These are phyloP conservation scores for Cinnamomum micranthum DNA, from an alignment of 164 flowering plant genomes.

Conservation along the genomic window DNA sequence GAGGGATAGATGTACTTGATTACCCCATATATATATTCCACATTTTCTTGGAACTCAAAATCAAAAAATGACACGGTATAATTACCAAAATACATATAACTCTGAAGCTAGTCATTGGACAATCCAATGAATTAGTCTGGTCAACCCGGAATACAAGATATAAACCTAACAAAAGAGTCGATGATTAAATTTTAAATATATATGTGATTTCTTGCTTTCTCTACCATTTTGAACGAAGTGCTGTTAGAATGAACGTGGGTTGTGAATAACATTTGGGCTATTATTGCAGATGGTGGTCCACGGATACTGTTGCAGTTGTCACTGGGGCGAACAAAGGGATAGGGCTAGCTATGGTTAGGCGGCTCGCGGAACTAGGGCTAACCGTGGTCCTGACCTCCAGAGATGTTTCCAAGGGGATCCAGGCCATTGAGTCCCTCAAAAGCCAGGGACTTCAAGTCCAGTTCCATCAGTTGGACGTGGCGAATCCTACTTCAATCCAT, in stretches of 20 bases:
- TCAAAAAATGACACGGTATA: too few relatives aligned
- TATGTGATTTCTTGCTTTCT: too few relatives aligned
- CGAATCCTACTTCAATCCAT: slow-evolving; percentile 46
- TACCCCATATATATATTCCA: too few relatives aligned
- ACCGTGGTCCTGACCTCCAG: slow-evolving; percentile 72
- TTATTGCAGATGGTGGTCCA: slow-evolving; percentile 68
- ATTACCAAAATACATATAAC: not conserved
- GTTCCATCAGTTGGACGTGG: slow-evolving; percentile 54
- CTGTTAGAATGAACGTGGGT: not conserved
- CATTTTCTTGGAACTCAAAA: not conserved
- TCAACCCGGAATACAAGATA: too few relatives aligned
- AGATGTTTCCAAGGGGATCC: slow-evolving; percentile 41
- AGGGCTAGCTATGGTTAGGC: slow-evolving; percentile 62
- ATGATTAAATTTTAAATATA: too few relatives aligned
- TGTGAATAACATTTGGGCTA: not conserved
- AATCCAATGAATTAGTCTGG: too few relatives aligned
- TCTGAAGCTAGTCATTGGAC: not conserved
- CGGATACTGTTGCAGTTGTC: slow-evolving; percentile 61
- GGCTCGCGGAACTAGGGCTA: slow-evolving; percentile 56
- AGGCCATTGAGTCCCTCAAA: slow-evolving; percentile 43
- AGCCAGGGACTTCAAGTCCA: slow-evolving; percentile 35
- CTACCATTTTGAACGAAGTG: not conserved
- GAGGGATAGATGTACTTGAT: too few relatives aligned
- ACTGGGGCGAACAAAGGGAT: slow-evolving; percentile 91
- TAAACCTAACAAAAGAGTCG: too few relatives aligned